Percentiles rank a stretch among this genome's conserved stretches.
These are phyloP conservation scores for Cenchrus purpureus DNA, from an alignment of 176 grass and related monocot genomes.

Conservation along the genomic window DNA sequence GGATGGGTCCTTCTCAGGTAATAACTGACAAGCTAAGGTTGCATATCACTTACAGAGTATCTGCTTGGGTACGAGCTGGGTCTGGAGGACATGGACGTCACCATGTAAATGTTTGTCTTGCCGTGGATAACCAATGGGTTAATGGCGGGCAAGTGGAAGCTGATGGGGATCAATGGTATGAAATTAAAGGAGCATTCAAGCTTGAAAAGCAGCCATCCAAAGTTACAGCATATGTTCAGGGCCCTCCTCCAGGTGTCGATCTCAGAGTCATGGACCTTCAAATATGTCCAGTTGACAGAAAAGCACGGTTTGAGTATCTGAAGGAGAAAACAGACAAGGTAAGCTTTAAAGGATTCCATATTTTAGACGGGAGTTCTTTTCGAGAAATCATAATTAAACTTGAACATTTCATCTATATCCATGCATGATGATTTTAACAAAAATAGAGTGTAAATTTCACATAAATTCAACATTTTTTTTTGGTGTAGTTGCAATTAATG, in stretches of 20 bases:
- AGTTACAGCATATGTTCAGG: slow-evolving; percentile 70
- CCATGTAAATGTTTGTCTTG: slow-evolving; percentile 86
- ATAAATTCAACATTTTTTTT: background rate
- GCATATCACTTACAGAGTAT: slow-evolving; percentile 81
- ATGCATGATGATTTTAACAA: background rate
- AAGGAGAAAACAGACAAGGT: slow-evolving; percentile 75
- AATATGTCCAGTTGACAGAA: slow-evolving; percentile 69
- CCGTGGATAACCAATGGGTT: slow-evolving; percentile 74
- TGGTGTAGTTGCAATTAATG: slow-evolving; percentile 7
- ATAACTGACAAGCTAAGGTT: slow-evolving; percentile 85
- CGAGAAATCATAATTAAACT: background rate
- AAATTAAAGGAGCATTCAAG: slow-evolving; percentile 80
- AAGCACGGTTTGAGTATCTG: slow-evolving; percentile 65
- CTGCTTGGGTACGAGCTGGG: slow-evolving; percentile 83
- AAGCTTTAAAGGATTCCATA: slow-evolving; percentile 1
- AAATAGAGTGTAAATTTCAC: background rate
- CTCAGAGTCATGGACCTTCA: slow-evolving; percentile 67
- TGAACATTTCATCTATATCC: background rate
- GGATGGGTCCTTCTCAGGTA: slow-evolving; percentile 97
- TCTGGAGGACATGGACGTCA: slow-evolving; percentile 56
- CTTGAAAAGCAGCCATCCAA: slow-evolving; percentile 69
- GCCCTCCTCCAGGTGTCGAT: slow-evolving; percentile 68
- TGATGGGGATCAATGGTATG: slow-evolving; percentile 65
- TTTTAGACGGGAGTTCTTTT: background rate
- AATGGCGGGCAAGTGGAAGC: slow-evolving; percentile 74